These are phyloP conservation scores for Euphorbia tirucalli DNA, from an alignment of 345 rosid genomes.

Conservation along the genomic window DNA sequence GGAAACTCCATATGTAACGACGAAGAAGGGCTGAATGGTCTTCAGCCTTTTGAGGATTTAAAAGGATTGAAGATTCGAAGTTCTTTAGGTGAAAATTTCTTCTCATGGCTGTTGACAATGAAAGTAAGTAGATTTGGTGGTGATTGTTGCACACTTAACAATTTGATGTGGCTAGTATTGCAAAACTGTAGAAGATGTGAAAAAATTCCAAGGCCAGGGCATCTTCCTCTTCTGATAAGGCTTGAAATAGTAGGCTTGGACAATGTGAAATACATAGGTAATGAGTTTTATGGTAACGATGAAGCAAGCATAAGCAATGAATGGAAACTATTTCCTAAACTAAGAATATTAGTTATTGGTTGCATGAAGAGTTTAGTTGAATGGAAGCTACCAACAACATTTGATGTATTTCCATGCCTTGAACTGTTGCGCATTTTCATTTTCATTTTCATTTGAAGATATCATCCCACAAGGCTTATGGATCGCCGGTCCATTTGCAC, in stretches of 20 bases:
- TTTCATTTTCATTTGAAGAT: too few species aligned
- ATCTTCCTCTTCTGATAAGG: too few species aligned
- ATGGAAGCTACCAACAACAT: conserved; percentile 6
- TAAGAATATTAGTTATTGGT: neutral
- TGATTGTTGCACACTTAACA: neutral
- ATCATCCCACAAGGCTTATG: too few species aligned
- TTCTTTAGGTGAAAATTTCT: conserved; percentile 6
- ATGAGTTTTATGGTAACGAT: conserved; percentile 1
- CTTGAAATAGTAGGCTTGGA: too few species aligned
- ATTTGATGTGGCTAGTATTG: neutral
- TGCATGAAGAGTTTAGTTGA: conserved; percentile 1
- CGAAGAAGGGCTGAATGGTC: too few species aligned
- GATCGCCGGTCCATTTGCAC: too few species aligned
- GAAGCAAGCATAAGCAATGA: neutral
- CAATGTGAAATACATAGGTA: neutral
- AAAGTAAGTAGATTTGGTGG: neutral
- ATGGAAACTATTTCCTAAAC: conserved; percentile 5
- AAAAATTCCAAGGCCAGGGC: neutral
- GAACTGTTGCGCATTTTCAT: neutral
- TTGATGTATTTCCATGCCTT: conserved; percentile 17
- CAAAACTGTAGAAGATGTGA: neutral
- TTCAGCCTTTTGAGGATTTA: conserved; percentile 10
- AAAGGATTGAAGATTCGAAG: conserved; percentile 3
- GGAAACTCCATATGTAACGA: too few species aligned
- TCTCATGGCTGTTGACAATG: neutral